Percentiles rank a stretch among this genome's conserved stretches.
These are phyloP conservation scores for Chaetothyriales sp. DNA, from an alignment of 2,329 filamentous ascomycete species.

Conservation along the genomic window DNA sequence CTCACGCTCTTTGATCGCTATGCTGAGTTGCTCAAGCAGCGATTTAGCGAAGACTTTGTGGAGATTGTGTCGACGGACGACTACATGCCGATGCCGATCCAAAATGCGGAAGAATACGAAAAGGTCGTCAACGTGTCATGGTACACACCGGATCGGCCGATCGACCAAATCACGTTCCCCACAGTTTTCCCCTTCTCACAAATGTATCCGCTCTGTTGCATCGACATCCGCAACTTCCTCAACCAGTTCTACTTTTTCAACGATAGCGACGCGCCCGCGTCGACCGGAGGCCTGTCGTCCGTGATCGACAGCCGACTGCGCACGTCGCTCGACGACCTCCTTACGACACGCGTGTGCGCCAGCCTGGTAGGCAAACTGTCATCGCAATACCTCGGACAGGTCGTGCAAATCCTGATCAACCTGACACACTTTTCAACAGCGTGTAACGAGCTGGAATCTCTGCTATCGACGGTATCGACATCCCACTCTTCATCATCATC, in stretches of 20 bases:
- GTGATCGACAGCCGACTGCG: constrained; percentile 85
- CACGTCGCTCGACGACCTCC: constrained; percentile 82
- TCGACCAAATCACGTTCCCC: constrained; percentile 71
- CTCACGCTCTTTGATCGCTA: constrained; percentile 90
- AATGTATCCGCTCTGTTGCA: constrained; percentile 97
- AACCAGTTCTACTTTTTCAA: constrained; percentile 98
- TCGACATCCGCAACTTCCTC: constrained; percentile 92
- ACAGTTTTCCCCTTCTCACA: constrained; percentile 95
- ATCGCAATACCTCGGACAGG: constrained; percentile 91
- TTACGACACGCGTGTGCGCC: constrained; percentile 82
- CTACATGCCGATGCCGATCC: constrained; percentile 99
- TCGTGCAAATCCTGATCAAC: constrained; percentile 96
- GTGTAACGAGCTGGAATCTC: constrained; percentile 73
- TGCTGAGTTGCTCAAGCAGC: constrained; percentile 72
- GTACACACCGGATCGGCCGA: constrained; percentile 72
- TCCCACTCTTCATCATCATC: constrained; percentile 48
- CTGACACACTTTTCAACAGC: constrained; percentile 92
- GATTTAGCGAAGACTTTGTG: constrained; percentile 92
- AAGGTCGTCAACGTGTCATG: constrained; percentile 93
- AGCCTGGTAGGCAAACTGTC: constrained; percentile 75
- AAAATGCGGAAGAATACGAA: constrained; percentile 77
- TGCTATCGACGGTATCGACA: constrained; percentile 72
- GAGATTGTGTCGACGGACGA: constrained; percentile 87
- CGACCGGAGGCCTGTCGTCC: constrained; percentile 24
- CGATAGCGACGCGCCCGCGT: constrained; percentile 80